These are phyloP conservation scores for Tephrocybe rancida DNA, from an alignment of 768 basidiomycete genomes.

Conservation along the genomic window DNA sequence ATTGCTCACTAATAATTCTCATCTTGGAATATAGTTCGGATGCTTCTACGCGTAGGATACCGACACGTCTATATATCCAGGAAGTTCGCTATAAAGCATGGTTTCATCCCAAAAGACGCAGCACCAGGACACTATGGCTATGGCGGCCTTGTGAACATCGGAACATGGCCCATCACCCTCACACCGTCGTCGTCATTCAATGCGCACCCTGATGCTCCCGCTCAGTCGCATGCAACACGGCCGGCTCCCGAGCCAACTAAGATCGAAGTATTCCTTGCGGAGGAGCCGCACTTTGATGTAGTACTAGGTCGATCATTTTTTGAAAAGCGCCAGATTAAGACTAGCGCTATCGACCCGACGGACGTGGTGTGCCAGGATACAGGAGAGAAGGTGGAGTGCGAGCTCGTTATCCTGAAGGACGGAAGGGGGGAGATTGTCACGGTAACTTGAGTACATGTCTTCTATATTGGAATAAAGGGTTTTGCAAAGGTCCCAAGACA, in stretches of 20 bases:
- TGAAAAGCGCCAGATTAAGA: constrained; percentile 80
- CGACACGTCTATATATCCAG: constrained; percentile 95
- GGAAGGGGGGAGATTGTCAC: constrained; percentile 89
- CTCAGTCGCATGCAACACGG: constrained; percentile 17
- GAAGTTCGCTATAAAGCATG: constrained; percentile 85
- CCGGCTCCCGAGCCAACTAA: constrained; percentile 40
- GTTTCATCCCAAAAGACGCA: constrained; percentile 86
- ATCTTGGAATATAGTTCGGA: constrained; percentile 61
- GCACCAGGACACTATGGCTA: constrained; percentile 95
- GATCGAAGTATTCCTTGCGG: constrained; percentile 81
- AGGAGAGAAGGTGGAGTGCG: constrained; percentile 89
- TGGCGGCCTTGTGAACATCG: constrained; percentile 82
- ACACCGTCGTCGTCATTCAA: constrained; percentile 41
- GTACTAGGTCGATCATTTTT: constrained; percentile 88
- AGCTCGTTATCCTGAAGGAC: constrained; percentile 90
- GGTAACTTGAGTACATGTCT: constrained; percentile 61
- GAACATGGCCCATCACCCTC: constrained; percentile 84
- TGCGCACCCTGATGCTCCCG: constrained; percentile 28
- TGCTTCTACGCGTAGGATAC: constrained; percentile 92
- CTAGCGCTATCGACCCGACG: constrained; percentile 83
- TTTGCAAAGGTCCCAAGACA: too few species aligned
- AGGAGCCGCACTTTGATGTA: constrained; percentile 95
- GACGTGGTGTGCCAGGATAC: constrained; percentile 91
- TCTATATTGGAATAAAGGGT: too few species aligned
- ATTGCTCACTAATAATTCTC: neutral